Conservation (phyloP, 2,329 filamentous ascomycete genomes). For the Hypoxylon sp. region DNA sequence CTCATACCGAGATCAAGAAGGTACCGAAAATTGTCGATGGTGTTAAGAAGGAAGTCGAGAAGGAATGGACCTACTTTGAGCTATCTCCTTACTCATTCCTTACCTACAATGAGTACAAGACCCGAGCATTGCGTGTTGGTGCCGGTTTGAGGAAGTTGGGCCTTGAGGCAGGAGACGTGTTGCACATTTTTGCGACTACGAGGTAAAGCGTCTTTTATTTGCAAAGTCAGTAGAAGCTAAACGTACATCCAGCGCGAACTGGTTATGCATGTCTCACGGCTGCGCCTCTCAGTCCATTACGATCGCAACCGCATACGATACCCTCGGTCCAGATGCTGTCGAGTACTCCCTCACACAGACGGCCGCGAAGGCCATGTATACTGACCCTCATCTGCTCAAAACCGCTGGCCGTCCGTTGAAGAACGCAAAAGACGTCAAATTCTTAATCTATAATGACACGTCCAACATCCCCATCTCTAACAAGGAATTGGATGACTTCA, state of each 20-base stretch:
- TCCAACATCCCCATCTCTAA: constrained; percentile 66
- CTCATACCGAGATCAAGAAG: constrained; percentile 89
- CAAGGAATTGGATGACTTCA: constrained; percentile 69
- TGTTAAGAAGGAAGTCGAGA: constrained; percentile 83
- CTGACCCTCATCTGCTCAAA: constrained; percentile 83
- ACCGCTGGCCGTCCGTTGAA: constrained; percentile 71
- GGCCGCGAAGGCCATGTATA: constrained; percentile 84
- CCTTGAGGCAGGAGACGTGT: constrained; percentile 73
- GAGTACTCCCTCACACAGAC: constrained; percentile 90
- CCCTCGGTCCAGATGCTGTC: constrained; percentile 86
- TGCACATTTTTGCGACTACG: constrained; percentile 89
- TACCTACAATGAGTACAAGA: constrained; percentile 84
- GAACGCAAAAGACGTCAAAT: constrained; percentile 69
- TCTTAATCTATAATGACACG: constrained; percentile 74
- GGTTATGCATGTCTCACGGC: constrained; percentile 85
- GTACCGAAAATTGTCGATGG: constrained; percentile 90
- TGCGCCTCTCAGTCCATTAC: constrained; percentile 88
- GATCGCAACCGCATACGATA: constrained; percentile 96
- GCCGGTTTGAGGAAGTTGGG: constrained; percentile 82
- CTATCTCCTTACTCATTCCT: constrained; percentile 82
- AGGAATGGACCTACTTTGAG: constrained; percentile 93
- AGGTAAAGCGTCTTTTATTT: constrained; percentile 66
- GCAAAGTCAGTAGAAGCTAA: constrained; percentile 29
- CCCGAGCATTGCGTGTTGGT: constrained; percentile 77
- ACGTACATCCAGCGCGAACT: constrained; percentile 73